Evolutionary conservation across 495 filamentous ascomycete genomes (phyloP).

Genomic region (Trichoderma gamsii): DNA sequence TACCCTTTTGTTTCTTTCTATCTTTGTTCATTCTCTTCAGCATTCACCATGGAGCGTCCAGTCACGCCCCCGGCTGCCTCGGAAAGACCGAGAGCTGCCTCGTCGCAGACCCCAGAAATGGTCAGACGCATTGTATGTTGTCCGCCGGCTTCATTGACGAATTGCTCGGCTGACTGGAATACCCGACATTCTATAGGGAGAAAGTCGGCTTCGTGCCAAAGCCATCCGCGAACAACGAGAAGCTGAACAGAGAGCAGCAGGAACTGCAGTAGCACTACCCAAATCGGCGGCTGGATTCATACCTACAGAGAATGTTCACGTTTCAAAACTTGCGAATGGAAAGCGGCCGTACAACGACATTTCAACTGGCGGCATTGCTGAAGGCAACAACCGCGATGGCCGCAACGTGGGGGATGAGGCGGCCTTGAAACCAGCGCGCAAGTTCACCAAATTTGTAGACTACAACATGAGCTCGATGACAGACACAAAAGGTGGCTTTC

Average conservation of each 20-base stretch:
- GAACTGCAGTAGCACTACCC: conserved; percentile 22
- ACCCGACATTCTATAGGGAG: conserved; percentile 53
- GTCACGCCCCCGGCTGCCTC: conserved; percentile 50
- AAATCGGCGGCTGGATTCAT: conserved; percentile 37
- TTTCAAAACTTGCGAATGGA: conserved; percentile 30
- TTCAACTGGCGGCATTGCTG: conserved; percentile 43
- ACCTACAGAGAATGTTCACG: conserved; percentile 31
- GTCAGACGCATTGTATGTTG: conserved; percentile 50
- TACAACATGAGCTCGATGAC: conserved; percentile 98
- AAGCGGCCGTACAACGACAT: conserved; percentile 56
- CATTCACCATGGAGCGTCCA: conserved; percentile 35
- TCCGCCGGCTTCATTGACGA: background rate
- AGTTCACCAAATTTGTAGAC: conserved; percentile 88
- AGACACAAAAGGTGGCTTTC: conserved; percentile 92
- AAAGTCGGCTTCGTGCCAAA: conserved; percentile 87
- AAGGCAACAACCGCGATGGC: conserved; percentile 59
- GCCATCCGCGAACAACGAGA: conserved; percentile 69
- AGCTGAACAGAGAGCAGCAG: conserved; percentile 41
- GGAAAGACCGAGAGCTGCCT: conserved; percentile 29
- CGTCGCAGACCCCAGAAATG: conserved; percentile 64
- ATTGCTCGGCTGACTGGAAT: background rate
- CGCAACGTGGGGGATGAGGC: conserved; percentile 40
- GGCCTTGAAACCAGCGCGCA: conserved; percentile 63
- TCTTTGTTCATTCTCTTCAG: background rate
- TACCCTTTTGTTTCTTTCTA: background rate